These are phyloP conservation scores for Candida odintsovae DNA, from an alignment of 805 yeast genomes.

Conservation along the genomic window DNA sequence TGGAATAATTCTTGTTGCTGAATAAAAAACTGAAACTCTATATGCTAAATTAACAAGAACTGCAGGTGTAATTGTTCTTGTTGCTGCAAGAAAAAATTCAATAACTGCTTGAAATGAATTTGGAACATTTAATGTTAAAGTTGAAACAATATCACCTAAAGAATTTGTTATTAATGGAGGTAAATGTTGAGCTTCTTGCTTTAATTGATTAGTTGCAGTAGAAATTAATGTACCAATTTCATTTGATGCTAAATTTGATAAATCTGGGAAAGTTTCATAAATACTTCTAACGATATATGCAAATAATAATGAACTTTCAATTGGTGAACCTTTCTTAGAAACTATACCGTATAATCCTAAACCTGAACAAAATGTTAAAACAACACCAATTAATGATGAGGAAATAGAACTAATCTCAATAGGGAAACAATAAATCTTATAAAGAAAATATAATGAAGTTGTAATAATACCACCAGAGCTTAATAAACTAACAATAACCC, in stretches of 20 bases:
- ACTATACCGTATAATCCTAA: constrained; percentile 80
- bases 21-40: constrained; percentile 78
- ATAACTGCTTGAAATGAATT: constrained; percentile 27
- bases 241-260: constrained; percentile 50
- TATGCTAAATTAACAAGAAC: constrained; percentile 77
- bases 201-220: constrained; percentile 27
- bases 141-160: constrained; percentile 17
- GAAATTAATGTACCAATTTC: constrained; percentile 36
- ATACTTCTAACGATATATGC: constrained; percentile 91
- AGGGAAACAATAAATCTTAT: constrained; percentile 77
- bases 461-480: constrained; percentile 73
- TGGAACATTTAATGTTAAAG: constrained; percentile 20
- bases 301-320: constrained; percentile 79
- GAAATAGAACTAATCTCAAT: constrained; percentile 56
- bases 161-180: constrained; percentile 24
- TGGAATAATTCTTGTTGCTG: constrained; percentile 93
- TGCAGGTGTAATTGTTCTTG: constrained; percentile 64
- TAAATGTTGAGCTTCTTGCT: constrained; percentile 27
- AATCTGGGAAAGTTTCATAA: constrained; percentile 87
- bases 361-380: constrained; percentile 67
- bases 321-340: constrained; percentile 79
- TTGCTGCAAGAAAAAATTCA: constrained; percentile 41
- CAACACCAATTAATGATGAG: constrained; percentile 83
- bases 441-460: constrained; percentile 68
- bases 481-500: constrained; percentile 71